phyloP scores from a whole-genome alignment of 1,284 basidiomycete genomes.

The Irpex lacteus region DNA sequence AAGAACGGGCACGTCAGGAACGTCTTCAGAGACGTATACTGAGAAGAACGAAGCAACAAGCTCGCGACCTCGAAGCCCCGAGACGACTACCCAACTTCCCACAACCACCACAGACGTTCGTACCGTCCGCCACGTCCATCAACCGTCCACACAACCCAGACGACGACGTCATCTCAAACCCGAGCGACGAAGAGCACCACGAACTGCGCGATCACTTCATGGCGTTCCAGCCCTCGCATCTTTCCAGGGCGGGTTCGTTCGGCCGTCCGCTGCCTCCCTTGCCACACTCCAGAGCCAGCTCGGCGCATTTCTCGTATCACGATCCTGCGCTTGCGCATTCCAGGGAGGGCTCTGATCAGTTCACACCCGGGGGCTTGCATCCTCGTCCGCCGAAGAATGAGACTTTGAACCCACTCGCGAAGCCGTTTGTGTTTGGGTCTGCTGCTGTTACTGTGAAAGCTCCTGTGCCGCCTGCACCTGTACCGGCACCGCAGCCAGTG shows the following conservation, averaged over 20 bases:
- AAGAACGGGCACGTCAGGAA: slow-evolving; percentile 70
- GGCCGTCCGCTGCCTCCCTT: slow-evolving; percentile 55
- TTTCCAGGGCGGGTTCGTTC: slow-evolving; percentile 20
- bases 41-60: slow-evolving; percentile 39
- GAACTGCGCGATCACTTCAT: slow-evolving; percentile 41
- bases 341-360: slow-evolving; percentile 43
- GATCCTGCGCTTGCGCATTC: slow-evolving; percentile 68
- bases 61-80: slow-evolving; percentile 46
- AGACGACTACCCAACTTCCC: slow-evolving; percentile 77
- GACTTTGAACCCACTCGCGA: slow-evolving; percentile 72
- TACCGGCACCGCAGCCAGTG: slow-evolving; percentile 26
- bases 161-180: slow-evolving; percentile 78
- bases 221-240: slow-evolving; percentile 33
- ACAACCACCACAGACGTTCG: slow-evolving; percentile 50
- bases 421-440: slow-evolving; percentile 74
- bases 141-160: slow-evolving; percentile 25
- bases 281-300: slow-evolving; percentile 62
- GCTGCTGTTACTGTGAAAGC: slow-evolving; percentile 10
- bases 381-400: slow-evolving; percentile 27
- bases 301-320: slow-evolving; percentile 56
- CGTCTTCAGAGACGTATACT: slow-evolving; percentile 59
- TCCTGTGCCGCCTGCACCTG: slow-evolving; percentile 26
- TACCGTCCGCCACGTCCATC: not conserved
- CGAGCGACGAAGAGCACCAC: slow-evolving; percentile 65
- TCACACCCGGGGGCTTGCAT: slow-evolving; percentile 19